Base-by-base conservation (phyloP, 352 stramenopile species). In the Pythium diclinum region DNA sequence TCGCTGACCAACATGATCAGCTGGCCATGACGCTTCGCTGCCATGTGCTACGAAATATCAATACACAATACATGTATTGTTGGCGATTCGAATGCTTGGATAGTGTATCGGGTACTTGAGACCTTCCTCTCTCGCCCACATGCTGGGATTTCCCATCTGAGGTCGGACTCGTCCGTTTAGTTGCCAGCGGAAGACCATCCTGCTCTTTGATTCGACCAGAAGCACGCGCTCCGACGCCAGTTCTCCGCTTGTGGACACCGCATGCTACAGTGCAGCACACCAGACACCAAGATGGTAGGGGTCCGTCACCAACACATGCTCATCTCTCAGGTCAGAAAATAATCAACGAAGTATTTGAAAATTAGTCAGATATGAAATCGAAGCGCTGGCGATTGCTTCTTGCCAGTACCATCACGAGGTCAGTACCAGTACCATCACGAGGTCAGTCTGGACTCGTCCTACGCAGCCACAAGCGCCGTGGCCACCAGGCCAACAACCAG, bases 161-260 rank as follows among this genome's bases (percentile, higher is more conserved):
- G 19, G 34, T 33, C 14, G 25, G n/a, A 42, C 23, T 9, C 14
- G 48, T 14, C 42, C 51, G 16, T 3, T 56, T 57, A 13, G 25
- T 55, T 19, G 6, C 32, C 16, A 42, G 11, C 11, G 0, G 36
- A 42, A 6, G 5, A 42, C 16, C 33, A 14, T 42, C 16, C 36
- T 6, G 46, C 5, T 46, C 23, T 44, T 23, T 42, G 7, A 65
- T 65, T 65, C 59, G 59, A 33, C 19, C 6, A 5, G 16, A 9
- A 49, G n/a, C 48, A 65, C 59, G 59, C 33, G 47, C 33, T 40
- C 28, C 16, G 11, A 16, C 13, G 36, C 36, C 36, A 42, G 33
- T 3, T 38, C 33, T 38, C 33, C 8, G 6, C 8, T 38, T 9
- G 16, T 3, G 17, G 42, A 10, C 4, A 25, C 44, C 44, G 44